Evolutionary conservation across 805 yeast species (phyloP), one percentile per base, ranked within the genome.

Genomic region (Candida ovalis): DNA sequence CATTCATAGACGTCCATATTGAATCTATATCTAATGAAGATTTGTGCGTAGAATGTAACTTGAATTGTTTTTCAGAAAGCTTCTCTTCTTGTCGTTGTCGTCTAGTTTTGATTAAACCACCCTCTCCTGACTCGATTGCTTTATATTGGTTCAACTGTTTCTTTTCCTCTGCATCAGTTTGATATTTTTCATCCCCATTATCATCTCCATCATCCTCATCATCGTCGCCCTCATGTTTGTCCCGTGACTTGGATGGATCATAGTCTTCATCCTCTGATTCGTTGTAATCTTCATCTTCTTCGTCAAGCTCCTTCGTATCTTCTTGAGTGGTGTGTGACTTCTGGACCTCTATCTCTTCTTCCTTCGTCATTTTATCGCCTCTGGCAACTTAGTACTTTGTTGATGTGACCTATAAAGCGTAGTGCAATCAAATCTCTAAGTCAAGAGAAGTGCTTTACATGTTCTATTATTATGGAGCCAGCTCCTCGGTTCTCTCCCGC

Each of bases 81-180:
- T 61, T 62, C 45, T 81, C 86, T 21, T 69, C 50, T 25, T 66
- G 67, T 42, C 86, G 65, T 53, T 83, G 92, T 21, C 78, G 74
- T 54, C 96, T 72, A 0, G 96, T 88, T 57, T 80, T 79, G 32
- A 88, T 76, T 46, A 84, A 73, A 0, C 89, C 85, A n/a, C 84
- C 86, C 13, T 70, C 59, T 41, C 73, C 58, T 59, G 80, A 78
- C 51, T 80, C 86, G 5, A 85, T 77, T 3, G 67, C 66, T 6
- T 77, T 70, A 60, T 85, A 85, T 42, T 71, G 55, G n/a, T 51
- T 53, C 19, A 60, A 50, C 8, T 52, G 60, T 23, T 50, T 57
- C 48, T 43, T 58, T 50, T 45, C 59, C 25, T 43, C 60, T 2
- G 61, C 67, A 6, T 60, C 72, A 1, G 63, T 69, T 3, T 63